Evolutionary conservation across 306 rosid genomes (phyloP).

Genomic region (Dicorynia guianensis): DNA sequence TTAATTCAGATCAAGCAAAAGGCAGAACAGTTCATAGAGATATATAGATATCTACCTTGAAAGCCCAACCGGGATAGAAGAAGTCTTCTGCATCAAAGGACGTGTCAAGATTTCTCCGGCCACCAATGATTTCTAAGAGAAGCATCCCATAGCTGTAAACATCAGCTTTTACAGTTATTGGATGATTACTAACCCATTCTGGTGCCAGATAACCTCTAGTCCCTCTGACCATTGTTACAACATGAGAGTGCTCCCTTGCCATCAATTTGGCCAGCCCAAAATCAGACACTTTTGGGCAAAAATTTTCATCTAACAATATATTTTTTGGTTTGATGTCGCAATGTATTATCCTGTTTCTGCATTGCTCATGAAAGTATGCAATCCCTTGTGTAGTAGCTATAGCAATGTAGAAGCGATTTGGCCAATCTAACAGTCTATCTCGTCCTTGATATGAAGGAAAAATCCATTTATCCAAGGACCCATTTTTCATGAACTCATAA

Average conservation of each 20-base stretch:
- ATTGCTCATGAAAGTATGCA: conserved; percentile 94
- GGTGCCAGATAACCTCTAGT: conserved; percentile 98
- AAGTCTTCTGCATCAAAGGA: conserved; percentile 84
- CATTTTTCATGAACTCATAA: conserved; percentile 92
- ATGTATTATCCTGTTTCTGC: conserved; percentile 84
- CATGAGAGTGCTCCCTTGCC: conserved; percentile 96
- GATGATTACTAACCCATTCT: conserved; percentile 95
- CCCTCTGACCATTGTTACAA: conserved; percentile 94
- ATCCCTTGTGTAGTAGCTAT: conserved; percentile 87
- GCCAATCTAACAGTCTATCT: conserved; percentile 76
- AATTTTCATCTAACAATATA: conserved; percentile 81
- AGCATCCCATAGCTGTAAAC: conserved; percentile 97
- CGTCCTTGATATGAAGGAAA: conserved; percentile 57
- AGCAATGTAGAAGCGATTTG: conserved; percentile 74
- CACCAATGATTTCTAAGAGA: conserved; percentile 92
- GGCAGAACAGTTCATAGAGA: not conserved
- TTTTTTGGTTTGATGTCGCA: conserved; percentile 96
- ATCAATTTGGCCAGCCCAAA: conserved; percentile 94
- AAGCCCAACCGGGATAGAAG: conserved; percentile 98
- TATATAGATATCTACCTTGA: conserved; percentile 61
- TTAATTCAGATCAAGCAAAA: conserved; percentile 5
- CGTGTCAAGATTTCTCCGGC: conserved; percentile 91
- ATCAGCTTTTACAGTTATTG: conserved; percentile 95
- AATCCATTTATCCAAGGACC: conserved; percentile 95
- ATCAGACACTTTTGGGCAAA: conserved; percentile 92